These are phyloP conservation scores for Vigna mungo DNA, from an alignment of 306 rosid species.

Conservation along the genomic window DNA sequence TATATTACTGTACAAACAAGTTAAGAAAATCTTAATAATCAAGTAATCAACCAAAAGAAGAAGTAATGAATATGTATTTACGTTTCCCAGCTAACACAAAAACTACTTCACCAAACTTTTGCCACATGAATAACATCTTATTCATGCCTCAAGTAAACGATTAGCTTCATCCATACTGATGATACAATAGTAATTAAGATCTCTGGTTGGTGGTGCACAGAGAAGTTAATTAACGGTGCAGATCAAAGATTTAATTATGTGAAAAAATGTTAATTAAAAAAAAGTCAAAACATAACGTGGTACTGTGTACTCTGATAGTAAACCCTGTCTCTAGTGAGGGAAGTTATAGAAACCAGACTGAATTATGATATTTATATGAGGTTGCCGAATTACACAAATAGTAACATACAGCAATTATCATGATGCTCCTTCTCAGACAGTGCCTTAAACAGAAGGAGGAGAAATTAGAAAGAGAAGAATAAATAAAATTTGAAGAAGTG, in stretches of 20 bases:
- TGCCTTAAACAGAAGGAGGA: neutral
- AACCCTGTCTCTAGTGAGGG: neutral
- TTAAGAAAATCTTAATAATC: neutral
- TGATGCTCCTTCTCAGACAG: neutral
- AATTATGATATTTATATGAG: neutral
- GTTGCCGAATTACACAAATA: neutral
- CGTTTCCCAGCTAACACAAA: slow-evolving; percentile 5
- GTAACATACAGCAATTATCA: neutral
- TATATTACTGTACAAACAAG: neutral
- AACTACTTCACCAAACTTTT: slow-evolving; percentile 19
- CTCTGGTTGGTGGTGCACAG: slow-evolving; percentile 19
- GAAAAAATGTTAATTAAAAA: neutral
- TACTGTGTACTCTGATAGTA: neutral
- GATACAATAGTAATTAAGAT: slow-evolving; percentile 23
- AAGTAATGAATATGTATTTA: slow-evolving; percentile 1
- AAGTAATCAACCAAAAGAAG: neutral
- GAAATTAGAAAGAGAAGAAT: neutral
- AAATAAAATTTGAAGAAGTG: neutral
- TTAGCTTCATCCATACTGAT: slow-evolving; percentile 27
- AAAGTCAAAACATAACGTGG: neutral
- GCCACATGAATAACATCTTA: neutral
- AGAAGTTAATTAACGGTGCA: neutral
- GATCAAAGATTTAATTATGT: neutral
- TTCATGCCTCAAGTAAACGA: slow-evolving; percentile 20
- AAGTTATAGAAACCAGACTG: neutral